Evolutionary conservation across 2,329 filamentous ascomycete species (phyloP).

Genomic region (Knufia petricola): DNA sequence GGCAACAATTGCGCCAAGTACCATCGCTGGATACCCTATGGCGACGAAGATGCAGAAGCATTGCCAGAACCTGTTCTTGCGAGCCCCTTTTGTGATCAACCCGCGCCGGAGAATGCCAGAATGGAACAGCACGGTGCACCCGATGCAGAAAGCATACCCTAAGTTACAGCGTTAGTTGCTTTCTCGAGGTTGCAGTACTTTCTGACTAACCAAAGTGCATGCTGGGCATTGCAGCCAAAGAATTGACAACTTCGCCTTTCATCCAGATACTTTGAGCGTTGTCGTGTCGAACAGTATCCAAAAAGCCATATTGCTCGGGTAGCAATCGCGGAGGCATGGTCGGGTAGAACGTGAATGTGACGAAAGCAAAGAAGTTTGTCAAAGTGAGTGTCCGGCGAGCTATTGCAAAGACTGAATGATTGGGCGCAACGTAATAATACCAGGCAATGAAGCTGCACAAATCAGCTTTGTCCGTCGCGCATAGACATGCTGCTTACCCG

Average conservation of each 20-base stretch:
- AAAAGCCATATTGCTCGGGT: constrained; percentile 50
- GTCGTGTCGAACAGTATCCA: constrained; percentile 51
- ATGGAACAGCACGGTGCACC: constrained; percentile 45
- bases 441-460: constrained; percentile 33
- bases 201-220: constrained; percentile 38
- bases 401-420: constrained; percentile 44
- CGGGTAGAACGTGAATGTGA: constrained; percentile 54
- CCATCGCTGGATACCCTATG: constrained; percentile 41
- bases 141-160: constrained; percentile 45
- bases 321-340: constrained; percentile 56
- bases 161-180: too few relatives aligned
- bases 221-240: constrained; percentile 49
- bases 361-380: constrained; percentile 52
- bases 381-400: constrained; percentile 52
- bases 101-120: constrained; percentile 40
- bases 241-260: constrained; percentile 48
- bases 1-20: constrained; percentile 45
- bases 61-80: constrained; percentile 28
- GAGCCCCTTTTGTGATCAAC: constrained; percentile 23
- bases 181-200: not conserved
- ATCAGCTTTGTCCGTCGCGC: constrained; percentile 8
- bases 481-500: constrained; percentile 28
- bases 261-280: constrained; percentile 47
- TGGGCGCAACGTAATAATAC: constrained; percentile 33
- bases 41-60: constrained; percentile 37